Percentiles rank a stretch among this genome's conserved stretches.
Evolutionary conservation across 2,329 filamentous ascomycete species (phyloP).

Genomic region (Lasiodiplodia citricola): DNA sequence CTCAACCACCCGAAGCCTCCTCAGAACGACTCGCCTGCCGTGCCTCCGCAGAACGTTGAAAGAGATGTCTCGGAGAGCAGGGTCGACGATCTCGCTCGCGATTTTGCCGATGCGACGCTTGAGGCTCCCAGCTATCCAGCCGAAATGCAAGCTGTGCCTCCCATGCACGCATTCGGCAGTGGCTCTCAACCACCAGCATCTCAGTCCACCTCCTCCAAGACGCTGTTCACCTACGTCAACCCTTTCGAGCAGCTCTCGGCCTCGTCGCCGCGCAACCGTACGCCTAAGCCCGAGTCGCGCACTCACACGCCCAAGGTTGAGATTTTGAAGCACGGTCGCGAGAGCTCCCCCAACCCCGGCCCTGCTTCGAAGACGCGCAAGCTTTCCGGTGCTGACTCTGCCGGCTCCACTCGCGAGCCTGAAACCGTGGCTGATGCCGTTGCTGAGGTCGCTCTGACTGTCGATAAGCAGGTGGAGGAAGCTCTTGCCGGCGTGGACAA

Average conservation of each 20-base stretch:
- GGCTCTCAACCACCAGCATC: slow-evolving; percentile 43
- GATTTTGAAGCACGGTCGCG: slow-evolving; percentile 52
- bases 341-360: slow-evolving; percentile 38
- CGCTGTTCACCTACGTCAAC: slow-evolving; percentile 73
- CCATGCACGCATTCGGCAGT: slow-evolving; percentile 46
- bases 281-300: slow-evolving; percentile 52
- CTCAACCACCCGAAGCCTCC: slow-evolving; percentile 73
- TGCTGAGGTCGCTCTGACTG: slow-evolving; percentile 66
- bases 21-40: slow-evolving; percentile 38
- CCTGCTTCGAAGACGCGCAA: slow-evolving; percentile 46
- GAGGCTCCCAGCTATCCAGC: slow-evolving; percentile 38
- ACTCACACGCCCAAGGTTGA: slow-evolving; percentile 46
- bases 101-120: slow-evolving; percentile 51
- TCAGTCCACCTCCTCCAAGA: slow-evolving; percentile 41
- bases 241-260: slow-evolving; percentile 73
- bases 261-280: slow-evolving; percentile 65
- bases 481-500: slow-evolving; percentile 63
- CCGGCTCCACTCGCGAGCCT: slow-evolving; percentile 32
- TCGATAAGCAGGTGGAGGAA: slow-evolving; percentile 67
- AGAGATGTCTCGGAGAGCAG: slow-evolving; percentile 48
- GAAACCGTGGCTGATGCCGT: slow-evolving; percentile 76
- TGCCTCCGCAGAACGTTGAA: slow-evolving; percentile 34
- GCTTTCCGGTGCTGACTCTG: slow-evolving; percentile 32
- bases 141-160: slow-evolving; percentile 36
- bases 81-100: slow-evolving; percentile 51